phyloP scores from a whole-genome alignment of 1,284 basidiomycete species.

The Coriolopsis trogii region DNA sequence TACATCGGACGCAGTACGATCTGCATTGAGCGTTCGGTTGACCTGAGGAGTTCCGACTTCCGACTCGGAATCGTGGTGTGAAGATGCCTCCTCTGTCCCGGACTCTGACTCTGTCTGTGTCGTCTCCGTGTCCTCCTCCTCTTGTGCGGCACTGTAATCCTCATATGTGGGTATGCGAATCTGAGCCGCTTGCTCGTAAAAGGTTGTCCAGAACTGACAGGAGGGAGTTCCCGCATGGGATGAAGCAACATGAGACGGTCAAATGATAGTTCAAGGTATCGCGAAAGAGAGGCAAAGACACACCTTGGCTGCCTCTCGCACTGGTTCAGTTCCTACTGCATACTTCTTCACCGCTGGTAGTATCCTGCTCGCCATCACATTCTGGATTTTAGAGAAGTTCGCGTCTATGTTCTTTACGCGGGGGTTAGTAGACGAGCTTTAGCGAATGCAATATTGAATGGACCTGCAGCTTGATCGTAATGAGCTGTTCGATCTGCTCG shows the following conservation, averaged over 20 bases:
- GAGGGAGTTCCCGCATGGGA: too few species aligned
- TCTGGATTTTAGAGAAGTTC: constrained; percentile 89
- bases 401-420: constrained; percentile 83
- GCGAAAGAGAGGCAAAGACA: constrained; percentile 23
- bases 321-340: constrained; percentile 84
- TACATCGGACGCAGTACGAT: constrained; percentile 53
- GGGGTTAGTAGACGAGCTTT: neutral
- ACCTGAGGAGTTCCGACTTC: constrained; percentile 22
- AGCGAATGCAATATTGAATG: neutral
- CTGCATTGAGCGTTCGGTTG: constrained; percentile 33
- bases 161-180: constrained; percentile 77
- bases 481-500: constrained; percentile 94
- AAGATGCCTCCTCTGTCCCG: constrained; percentile 4
- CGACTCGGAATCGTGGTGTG: constrained; percentile 34
- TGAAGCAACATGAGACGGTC: too few species aligned
- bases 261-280: neutral
- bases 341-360: constrained; percentile 90
- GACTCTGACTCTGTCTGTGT: constrained; percentile 11
- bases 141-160: constrained; percentile 60
- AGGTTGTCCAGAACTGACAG: constrained; percentile 97
- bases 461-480: constrained; percentile 86
- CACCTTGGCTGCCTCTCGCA: constrained; percentile 87
- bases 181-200: constrained; percentile 91
- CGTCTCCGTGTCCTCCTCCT: constrained; percentile 34
- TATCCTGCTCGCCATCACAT: constrained; percentile 80